Base-by-base conservation (phyloP, 306 rosid species). In the Ammopiptanthus mongolicus region DNA sequence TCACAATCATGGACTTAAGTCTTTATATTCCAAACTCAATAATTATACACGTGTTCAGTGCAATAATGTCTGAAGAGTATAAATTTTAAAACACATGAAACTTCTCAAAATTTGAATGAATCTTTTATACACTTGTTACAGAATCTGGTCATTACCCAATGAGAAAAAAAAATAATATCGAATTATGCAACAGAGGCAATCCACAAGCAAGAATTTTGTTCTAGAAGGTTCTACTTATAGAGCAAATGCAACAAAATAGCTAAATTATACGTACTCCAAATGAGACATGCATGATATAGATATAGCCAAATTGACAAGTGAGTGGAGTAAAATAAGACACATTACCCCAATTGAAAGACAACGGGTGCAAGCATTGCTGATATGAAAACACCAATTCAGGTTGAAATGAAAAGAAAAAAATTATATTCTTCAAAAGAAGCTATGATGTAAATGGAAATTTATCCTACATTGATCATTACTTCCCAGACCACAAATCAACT, bases 71-170 rank as follows among this genome's bases (percentile, higher is more conserved):
- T 42, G 25, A 63, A 55, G 53, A 75, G 17, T 42, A 73, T 44
- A 73, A 65, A 65, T 46, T 80, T 53, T 41, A 62, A 74, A 62
- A 51, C 28, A 73, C 11, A 66, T 17, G 57, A 41, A 78, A 63
- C 41, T 56, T 64, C 53, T 69, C 48, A 63, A 75, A 21, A 63
- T 69, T 71, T 47, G 69, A 74, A 74, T 23, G 59, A 69, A 51
- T 52, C 21, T 28, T 63, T 22, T 22, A 65, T 39, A 77, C 48
- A 14, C 13, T 60, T 44, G 65, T 69, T 65, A 72, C 29, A 67
- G 71, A 67, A 47, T 50, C 13, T 42, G 58, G 23, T 46, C 51
- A 58, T 34, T 46, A 25, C 55, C 71, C 31, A 34, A 57, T 59
- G 31, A 62, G 47, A 61, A 41, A 41, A 65, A 56, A n/a, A n/a